phyloP scores from a whole-genome alignment of 2,329 filamentous ascomycete species.

The Domatiomyces catenatus region DNA sequence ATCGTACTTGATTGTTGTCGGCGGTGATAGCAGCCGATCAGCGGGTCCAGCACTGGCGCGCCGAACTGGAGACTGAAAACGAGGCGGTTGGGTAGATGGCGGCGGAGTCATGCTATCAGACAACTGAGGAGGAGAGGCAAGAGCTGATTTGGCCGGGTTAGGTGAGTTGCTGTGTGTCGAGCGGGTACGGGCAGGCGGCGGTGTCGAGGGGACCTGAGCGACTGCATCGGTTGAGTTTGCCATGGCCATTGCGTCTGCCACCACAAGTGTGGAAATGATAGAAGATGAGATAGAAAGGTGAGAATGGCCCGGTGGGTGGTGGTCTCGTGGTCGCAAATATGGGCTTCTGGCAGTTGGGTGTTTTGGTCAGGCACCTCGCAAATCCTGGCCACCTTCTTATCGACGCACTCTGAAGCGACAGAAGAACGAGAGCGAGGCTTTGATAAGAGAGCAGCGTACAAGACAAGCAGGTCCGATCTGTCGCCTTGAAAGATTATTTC shows the following conservation, averaged over 20 bases:
- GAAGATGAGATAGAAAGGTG: too few species aligned
- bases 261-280: neutral
- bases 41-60: constrained; percentile 2
- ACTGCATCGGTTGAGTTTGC: constrained; percentile 3
- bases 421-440: neutral
- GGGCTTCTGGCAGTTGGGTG: too few species aligned
- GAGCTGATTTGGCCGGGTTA: constrained; percentile 7
- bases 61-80: constrained; percentile 11
- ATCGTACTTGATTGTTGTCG: constrained; percentile 30
- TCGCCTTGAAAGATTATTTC: neutral
- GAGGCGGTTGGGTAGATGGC: constrained; percentile 13
- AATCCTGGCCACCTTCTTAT: neutral
- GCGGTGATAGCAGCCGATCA: constrained; percentile 27
- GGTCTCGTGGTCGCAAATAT: too few species aligned
- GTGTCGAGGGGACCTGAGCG: constrained; percentile 8
- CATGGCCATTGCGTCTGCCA: constrained; percentile 1
- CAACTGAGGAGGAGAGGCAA: constrained; percentile 12
- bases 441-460: neutral
- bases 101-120: constrained; percentile 14
- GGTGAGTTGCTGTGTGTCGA: constrained; percentile 9
- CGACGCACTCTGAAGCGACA: neutral
- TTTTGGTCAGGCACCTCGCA: neutral
- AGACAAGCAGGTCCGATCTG: neutral
- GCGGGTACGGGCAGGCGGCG: constrained; percentile 9
- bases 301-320: too few species aligned